These are phyloP conservation scores for Penicillium taxi DNA, from an alignment of 495 filamentous ascomycete species.

Conservation along the genomic window DNA sequence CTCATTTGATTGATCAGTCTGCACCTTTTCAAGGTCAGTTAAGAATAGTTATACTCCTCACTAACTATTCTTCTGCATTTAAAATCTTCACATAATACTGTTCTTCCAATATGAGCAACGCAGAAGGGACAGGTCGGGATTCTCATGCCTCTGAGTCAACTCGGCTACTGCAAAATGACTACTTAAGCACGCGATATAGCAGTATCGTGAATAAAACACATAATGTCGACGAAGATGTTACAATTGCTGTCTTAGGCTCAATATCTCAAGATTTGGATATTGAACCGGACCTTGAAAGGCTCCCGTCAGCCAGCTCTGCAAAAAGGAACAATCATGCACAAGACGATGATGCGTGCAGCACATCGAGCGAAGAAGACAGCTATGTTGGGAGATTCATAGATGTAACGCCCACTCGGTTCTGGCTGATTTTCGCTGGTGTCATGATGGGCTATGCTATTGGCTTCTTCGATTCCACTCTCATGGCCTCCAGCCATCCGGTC, in stretches of 20 bases:
- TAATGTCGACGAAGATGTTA: conserved; percentile 19
- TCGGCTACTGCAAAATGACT: conserved; percentile 13
- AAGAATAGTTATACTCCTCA: too few relatives aligned
- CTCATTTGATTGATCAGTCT: too few relatives aligned
- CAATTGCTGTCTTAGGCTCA: conserved; percentile 19
- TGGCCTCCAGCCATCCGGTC: conserved; percentile 75
- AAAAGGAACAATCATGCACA: conserved; percentile 10
- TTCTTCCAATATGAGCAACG: background rate
- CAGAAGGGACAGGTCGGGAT: background rate
- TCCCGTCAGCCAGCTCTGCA: conserved; percentile 11
- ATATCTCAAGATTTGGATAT: conserved; percentile 26
- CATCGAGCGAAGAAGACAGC: conserved; percentile 10
- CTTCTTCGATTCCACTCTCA: conserved; percentile 68
- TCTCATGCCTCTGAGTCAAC: conserved; percentile 10
- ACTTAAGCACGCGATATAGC: conserved; percentile 5
- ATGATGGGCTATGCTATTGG: conserved; percentile 44
- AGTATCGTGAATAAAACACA: conserved; percentile 3
- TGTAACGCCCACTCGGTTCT: conserved; percentile 41
- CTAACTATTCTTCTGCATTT: too few relatives aligned
- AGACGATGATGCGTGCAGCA: conserved; percentile 1
- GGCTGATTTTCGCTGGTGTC: conserved; percentile 46
- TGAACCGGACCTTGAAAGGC: conserved; percentile 23
- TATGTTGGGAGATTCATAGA: conserved; percentile 37
- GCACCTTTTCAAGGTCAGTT: too few relatives aligned
- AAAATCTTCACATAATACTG: too few relatives aligned